These are phyloP conservation scores for Adansonia madagascariensis DNA, from an alignment of 441 rosid species.

Conservation along the genomic window DNA sequence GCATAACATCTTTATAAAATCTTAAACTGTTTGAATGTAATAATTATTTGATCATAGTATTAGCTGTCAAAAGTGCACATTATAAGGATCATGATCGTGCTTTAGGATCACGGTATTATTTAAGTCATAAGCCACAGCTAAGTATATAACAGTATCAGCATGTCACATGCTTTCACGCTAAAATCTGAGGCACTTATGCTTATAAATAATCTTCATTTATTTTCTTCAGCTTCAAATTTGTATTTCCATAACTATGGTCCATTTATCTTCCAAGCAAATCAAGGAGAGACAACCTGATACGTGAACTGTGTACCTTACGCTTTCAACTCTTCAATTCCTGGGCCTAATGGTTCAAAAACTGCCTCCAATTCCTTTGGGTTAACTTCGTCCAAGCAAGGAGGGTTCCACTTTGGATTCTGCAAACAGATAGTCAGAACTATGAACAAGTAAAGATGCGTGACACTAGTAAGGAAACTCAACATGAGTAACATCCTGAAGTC, in stretches of 20 bases:
- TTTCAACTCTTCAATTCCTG: constrained; percentile 57
- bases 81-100: neutral
- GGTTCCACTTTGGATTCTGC: constrained; percentile 94
- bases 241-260: neutral
- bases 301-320: constrained; percentile 40
- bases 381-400: constrained; percentile 70
- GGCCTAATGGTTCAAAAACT: constrained; percentile 60
- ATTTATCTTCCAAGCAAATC: neutral
- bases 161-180: neutral
- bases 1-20: neutral
- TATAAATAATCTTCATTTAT: neutral
- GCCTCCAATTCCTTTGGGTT: constrained; percentile 67
- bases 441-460: neutral
- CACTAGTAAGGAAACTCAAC: no score
- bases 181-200: neutral
- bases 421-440: constrained; percentile 16
- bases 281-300: neutral
- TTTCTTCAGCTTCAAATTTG: constrained; percentile 13
- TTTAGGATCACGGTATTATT: neutral
- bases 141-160: neutral
- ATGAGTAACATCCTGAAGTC: no score
- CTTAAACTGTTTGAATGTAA: neutral
- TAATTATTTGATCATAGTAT: neutral
- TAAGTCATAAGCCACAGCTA: neutral
- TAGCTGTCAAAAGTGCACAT: neutral